Evolutionary conservation across 345 rosid species (phyloP), one percentile per base, ranked within the genome.

Genomic region (Pelargonium nanum): DNA sequence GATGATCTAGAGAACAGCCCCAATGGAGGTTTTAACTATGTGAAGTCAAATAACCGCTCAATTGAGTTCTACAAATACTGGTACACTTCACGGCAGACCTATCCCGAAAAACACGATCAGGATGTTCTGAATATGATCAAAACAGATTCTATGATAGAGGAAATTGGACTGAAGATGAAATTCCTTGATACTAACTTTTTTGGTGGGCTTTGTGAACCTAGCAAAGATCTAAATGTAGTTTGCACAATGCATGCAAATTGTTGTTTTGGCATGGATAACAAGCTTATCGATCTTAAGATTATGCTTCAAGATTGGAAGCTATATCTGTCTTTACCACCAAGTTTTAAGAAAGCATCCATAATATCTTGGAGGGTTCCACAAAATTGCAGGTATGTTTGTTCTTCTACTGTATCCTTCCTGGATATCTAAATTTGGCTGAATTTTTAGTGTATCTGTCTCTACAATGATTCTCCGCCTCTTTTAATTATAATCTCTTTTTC

Each of bases 171-270:
- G 63, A 84, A 66, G 68, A 82, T 89, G 68, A 84, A 83, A 70
- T 89, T 83, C 80, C 75, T 89, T 75, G 82, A 83, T 72, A 86
- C 94, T 4, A 74, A 67, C n/a, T 87, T 72, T 64, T 89, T 84
- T 53, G 97, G 97, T 10, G 97, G 97, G 60, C 72, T 89, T 19
- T 89, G 91, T 75, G 97, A 89, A 61, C 89, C 91, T 19, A 89
- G 97, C 72, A 79, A 68, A 65, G 86, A 89, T 76, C 55, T 87
- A 66, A 87, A 81, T 66, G 55, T 67, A 64, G 97, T 85, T 67
- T 75, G 88, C 63, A 89, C 97, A 12, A 89, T 89, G 95, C 97
- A 89, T 25, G 88, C 85, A n/a, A 89, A 89, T 70, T 89, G 91
- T 68, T 89, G 97, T 68, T 64, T 61, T 22, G 97, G 97, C 58